Percentiles rank a stretch among this genome's conserved stretches.
These are phyloP conservation scores for Termitomyces sp. DNA, from an alignment of 768 basidiomycete species.

Conservation along the genomic window DNA sequence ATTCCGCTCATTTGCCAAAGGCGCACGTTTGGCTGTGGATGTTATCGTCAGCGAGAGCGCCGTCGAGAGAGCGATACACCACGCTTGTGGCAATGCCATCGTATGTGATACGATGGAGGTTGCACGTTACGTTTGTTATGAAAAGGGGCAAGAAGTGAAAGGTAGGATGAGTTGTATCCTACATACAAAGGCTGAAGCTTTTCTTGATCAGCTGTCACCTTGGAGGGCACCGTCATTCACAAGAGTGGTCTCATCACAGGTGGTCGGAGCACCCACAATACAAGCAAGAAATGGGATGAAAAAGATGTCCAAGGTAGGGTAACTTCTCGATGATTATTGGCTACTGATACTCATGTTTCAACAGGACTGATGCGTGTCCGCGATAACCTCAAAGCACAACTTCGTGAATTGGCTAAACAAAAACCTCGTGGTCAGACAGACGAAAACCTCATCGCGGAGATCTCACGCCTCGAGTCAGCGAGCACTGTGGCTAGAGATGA, in stretches of 20 bases:
- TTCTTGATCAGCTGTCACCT: slow-evolving; percentile 74
- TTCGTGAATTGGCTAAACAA: slow-evolving; percentile 81
- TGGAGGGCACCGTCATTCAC: slow-evolving; percentile 97
- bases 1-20: slow-evolving; percentile 88
- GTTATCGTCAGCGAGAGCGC: slow-evolving; percentile 80
- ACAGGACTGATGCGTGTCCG: slow-evolving; percentile 54
- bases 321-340: background rate
- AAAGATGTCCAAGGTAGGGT: slow-evolving; percentile 80
- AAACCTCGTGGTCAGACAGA: slow-evolving; percentile 85
- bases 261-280: slow-evolving; percentile 75
- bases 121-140: slow-evolving; percentile 87
- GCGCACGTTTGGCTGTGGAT: slow-evolving; percentile 82
- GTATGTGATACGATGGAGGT: slow-evolving; percentile 97
- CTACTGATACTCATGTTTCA: background rate
- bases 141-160: slow-evolving; percentile 95
- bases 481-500: slow-evolving; percentile 79
- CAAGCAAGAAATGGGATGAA: slow-evolving; percentile 91
- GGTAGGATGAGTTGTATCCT: slow-evolving; percentile 48
- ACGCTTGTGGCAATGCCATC: slow-evolving; percentile 92
- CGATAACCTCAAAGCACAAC: slow-evolving; percentile 68
- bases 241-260: slow-evolving; percentile 98
- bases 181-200: background rate
- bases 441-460: slow-evolving; percentile 73
- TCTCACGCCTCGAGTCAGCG: slow-evolving; percentile 78
- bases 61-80: slow-evolving; percentile 93